Evolutionary conservation across 345 rosid genomes (phyloP), one percentile per base, ranked within the genome.

Genomic region (Linum lewisii): DNA sequence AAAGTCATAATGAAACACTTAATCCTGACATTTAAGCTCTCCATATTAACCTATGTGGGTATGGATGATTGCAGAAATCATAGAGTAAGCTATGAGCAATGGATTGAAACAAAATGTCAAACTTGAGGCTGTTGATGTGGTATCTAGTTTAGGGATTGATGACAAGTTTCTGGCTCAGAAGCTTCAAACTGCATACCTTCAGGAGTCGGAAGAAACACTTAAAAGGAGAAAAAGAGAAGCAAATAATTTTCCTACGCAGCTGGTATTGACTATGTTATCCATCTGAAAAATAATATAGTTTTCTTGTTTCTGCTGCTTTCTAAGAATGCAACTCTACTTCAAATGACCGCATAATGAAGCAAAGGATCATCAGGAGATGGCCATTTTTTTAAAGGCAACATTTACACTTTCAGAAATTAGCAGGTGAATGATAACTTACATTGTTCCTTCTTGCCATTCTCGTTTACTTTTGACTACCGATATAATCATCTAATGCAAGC

Each of bases 111-210:
- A 7, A 42, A 42, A 42, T 42, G 47, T 1, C 47, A 42, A 42
- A 65, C 59, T 80, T 19, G 79, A 86, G 65, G 90, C 95, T 60
- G 73, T 83, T 55, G 88, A 86, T 64, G 58, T 83, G 59, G 79
- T 78, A 53, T 67, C 59, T 44, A 68, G 71, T 61, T 84, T 90
- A 25, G 81, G 81, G 24, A 63, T 86, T 54, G 90, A 80, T 66
- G 84, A 80, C 47, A 80, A 63, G 72, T 78, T 79, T 68, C 70
- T 88, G 23, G 79, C 85, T 60, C 67, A 73, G 60, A 64, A 67
- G 58, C 58, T 89, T 63, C 69, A 86, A 72, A 75, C 57, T 64
- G 59, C 80, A 42, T 72, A 74, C 70, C 63, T 90, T 59, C 79
- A 44, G 57, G 83, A 67, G 63, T 64, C 78, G 22, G 79, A 69